Evolutionary conservation across 2,329 filamentous ascomycete species (phyloP).

Genomic region (Fusarium sp.): DNA sequence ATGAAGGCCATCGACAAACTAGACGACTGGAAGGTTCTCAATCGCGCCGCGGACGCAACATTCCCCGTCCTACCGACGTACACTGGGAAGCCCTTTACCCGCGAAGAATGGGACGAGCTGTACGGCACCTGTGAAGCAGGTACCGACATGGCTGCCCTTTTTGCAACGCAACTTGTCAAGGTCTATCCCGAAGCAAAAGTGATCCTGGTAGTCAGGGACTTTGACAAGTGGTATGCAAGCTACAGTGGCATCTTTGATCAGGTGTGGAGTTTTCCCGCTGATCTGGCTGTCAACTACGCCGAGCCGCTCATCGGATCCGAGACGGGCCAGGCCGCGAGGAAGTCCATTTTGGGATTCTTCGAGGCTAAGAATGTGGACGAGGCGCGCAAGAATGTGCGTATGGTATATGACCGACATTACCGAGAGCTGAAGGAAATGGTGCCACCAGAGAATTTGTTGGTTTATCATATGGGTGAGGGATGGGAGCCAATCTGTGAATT

Average conservation of each 20-base stretch:
- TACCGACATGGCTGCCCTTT: slow-evolving; percentile 45
- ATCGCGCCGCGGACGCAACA: slow-evolving; percentile 44
- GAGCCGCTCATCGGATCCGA: slow-evolving; percentile 47
- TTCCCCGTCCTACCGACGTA: slow-evolving; percentile 43
- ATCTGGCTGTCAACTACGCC: slow-evolving; percentile 31
- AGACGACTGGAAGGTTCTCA: slow-evolving; percentile 39
- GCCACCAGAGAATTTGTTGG: slow-evolving; percentile 40
- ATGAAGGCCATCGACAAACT: slow-evolving; percentile 37
- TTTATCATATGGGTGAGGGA: slow-evolving; percentile 47
- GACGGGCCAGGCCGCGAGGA: slow-evolving; percentile 38
- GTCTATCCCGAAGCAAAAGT: slow-evolving; percentile 49
- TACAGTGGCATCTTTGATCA: slow-evolving; percentile 42
- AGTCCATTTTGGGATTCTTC: slow-evolving; percentile 45
- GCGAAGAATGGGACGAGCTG: slow-evolving; percentile 48
- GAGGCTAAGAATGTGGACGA: slow-evolving; percentile 35
- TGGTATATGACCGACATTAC: slow-evolving; percentile 46
- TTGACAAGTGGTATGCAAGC: slow-evolving; percentile 46
- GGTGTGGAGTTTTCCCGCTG: slow-evolving; percentile 29
- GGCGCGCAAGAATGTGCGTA: slow-evolving; percentile 32
- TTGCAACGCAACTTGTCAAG: slow-evolving; percentile 42
- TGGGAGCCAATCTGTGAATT: slow-evolving; percentile 53
- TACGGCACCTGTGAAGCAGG: slow-evolving; percentile 44
- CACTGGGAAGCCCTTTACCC: slow-evolving; percentile 40
- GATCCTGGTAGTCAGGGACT: slow-evolving; percentile 46
- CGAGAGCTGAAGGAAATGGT: slow-evolving; percentile 41